Percentiles rank a stretch among this genome's conserved stretches.
These are phyloP conservation scores for Glebionis coronaria DNA, from an alignment of 129 eudicot genomes.

Conservation along the genomic window DNA sequence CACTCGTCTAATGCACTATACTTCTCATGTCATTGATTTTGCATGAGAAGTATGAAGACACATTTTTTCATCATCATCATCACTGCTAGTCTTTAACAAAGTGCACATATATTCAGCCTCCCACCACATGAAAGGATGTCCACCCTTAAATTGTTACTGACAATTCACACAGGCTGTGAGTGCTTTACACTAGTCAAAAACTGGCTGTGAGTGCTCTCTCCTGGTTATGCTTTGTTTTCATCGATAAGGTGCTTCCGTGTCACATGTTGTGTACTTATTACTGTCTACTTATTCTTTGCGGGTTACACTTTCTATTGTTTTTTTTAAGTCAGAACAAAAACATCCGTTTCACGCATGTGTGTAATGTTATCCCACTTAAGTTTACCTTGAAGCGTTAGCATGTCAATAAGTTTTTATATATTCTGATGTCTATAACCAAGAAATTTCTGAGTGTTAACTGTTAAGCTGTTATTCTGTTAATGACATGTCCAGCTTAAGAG, in stretches of 20 bases:
- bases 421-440: not conserved
- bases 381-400: no score
- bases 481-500: not conserved
- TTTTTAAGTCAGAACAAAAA: no score
- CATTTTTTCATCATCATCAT: not conserved
- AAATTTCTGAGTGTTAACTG: not conserved
- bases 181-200: constrained; percentile 61
- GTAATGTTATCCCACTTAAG: no score
- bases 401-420: not conserved
- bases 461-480: no score
- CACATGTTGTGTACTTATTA: constrained; percentile 5
- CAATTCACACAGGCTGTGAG: constrained; percentile 59
- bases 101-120: constrained; percentile 1
- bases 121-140: constrained; percentile 43
- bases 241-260: constrained; percentile 13
- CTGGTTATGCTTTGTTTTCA: constrained; percentile 20
- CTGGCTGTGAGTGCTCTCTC: constrained; percentile 43
- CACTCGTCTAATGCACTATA: no score
- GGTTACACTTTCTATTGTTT: no score
- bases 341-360: no score
- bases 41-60: not conserved
- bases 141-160: constrained; percentile 45
- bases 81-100: not conserved
- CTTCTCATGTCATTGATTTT: not conserved
- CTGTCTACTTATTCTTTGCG: not conserved